Percentiles rank a stretch among this genome's conserved stretches.
Conservation (phyloP, 2,329 filamentous ascomycete species). For the Epichloe sylvatica region DNA sequence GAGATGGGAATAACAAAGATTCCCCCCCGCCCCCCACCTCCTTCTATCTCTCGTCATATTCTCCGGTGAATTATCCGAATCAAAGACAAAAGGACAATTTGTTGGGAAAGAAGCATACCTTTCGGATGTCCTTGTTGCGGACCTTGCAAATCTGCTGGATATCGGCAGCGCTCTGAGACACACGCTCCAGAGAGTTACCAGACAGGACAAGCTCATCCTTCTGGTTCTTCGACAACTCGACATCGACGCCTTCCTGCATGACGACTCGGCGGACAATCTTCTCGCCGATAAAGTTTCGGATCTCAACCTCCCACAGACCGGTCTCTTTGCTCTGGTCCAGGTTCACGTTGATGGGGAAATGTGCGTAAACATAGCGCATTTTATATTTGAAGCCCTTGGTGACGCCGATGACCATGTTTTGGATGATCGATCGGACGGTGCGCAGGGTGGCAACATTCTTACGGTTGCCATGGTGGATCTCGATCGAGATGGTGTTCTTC, state of each 20-base stretch:
- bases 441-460: constrained; percentile 97
- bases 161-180: constrained; percentile 96
- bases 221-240: constrained; percentile 77
- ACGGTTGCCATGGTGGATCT: constrained; percentile 95
- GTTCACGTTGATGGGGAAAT: constrained; percentile 99
- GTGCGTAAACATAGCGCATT: constrained; percentile 99
- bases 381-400: constrained; percentile 99
- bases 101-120: constrained; percentile 40
- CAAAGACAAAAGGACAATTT: neutral
- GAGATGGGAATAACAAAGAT: no score
- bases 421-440: constrained; percentile 94
- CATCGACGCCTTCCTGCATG: constrained; percentile 82
- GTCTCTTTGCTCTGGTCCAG: constrained; percentile 92
- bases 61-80: neutral
- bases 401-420: constrained; percentile 96
- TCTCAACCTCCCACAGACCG: constrained; percentile 82
- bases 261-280: constrained; percentile 91
- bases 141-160: constrained; percentile 99
- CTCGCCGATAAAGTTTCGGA: constrained; percentile 99
- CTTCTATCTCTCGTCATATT: neutral
- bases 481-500: constrained; percentile 82
- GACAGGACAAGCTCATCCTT: constrained; percentile 94
- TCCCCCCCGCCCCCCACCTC: no score
- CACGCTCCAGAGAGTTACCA: constrained; percentile 93
- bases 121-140: constrained; percentile 99